Evolutionary conservation across 208 protist genomes (phyloP), one percentile per base, ranked within the genome.

Genomic region (Vickermania ingenoplastis): DNA sequence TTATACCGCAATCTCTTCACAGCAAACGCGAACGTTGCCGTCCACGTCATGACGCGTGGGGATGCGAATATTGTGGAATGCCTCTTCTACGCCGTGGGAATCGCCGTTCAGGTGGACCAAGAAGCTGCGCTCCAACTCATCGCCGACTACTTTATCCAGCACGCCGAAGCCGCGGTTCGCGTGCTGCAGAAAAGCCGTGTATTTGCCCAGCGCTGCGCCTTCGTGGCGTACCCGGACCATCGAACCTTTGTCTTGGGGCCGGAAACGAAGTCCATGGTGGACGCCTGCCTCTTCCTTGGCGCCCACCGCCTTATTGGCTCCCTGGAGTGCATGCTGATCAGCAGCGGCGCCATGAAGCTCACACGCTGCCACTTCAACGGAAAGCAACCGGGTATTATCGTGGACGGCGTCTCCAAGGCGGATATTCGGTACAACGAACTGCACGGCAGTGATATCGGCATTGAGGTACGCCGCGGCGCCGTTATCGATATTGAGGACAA

Each of bases 1-100:
- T 21, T 81, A 0, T 67, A 64, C 52, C 53, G 69, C 14, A 63
- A 65, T 45, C 23, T 81, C 26, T 67, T 81, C 53, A 49, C 52
- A 14, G 69, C 63, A 13, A 36, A 52, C 22, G 36, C 63, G 7
- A 41, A 65, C 28, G 66, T 17, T 31, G 74, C 65, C 24, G 29
- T 76, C 2, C 31, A 51, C 5, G 29, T 69, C 11, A 49, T 27
- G 5, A 7, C 27, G 3, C 24, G n/a, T 29, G 52, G 57, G 5
- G 49, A 31, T 17, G 14, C 28, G 4, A 4, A 59, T 13, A 54
- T 69, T 25, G 27, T 31, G 23, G 64, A 72, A 27, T 70, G 50
- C 45, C 55, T 76, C 29, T 81, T 81, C 59, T 65, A 67, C 49
- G 58, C 31, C 14, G 30, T 76, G 28, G 41, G 14, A 1, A 61